Conservation (phyloP, 495 filamentous ascomycete genomes). For the Evansstolkia leycettana region DNA sequence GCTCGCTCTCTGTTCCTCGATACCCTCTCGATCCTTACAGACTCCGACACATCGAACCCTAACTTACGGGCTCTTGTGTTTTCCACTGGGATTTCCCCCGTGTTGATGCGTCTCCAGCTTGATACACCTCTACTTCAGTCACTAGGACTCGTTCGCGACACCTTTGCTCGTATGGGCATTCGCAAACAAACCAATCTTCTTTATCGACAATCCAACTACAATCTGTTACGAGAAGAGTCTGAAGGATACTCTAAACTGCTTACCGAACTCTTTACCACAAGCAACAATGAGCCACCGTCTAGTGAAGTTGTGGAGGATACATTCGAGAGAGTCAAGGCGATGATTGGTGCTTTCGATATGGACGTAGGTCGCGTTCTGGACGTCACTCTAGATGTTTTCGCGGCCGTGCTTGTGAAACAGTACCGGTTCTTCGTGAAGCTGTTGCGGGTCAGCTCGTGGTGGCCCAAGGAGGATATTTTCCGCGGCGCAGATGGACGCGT, state of each 20-base stretch:
- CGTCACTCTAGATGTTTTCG: slow-evolving; percentile 81
- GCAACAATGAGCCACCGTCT: slow-evolving; percentile 45
- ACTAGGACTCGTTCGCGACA: slow-evolving; percentile 68
- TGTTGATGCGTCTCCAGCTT: slow-evolving; percentile 69
- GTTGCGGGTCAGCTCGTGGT: slow-evolving; percentile 87
- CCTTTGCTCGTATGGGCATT: slow-evolving; percentile 70
- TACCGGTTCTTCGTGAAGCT: slow-evolving; percentile 89
- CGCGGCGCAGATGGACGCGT: slow-evolving; percentile 17
- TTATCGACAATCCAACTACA: slow-evolving; percentile 94
- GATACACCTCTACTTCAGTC: slow-evolving; percentile 62
- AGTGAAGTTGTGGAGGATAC: slow-evolving; percentile 56
- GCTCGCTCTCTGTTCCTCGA: slow-evolving; percentile 67
- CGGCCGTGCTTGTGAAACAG: slow-evolving; percentile 70
- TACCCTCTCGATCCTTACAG: slow-evolving; percentile 59
- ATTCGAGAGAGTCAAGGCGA: slow-evolving; percentile 71
- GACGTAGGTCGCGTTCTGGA: slow-evolving; percentile 92
- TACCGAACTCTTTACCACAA: slow-evolving; percentile 79
- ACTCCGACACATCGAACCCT: slow-evolving; percentile 43
- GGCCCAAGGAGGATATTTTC: slow-evolving; percentile 54
- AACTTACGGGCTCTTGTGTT: slow-evolving; percentile 43
- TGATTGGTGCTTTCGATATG: slow-evolving; percentile 86
- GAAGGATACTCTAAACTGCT: slow-evolving; percentile 88
- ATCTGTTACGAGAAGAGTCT: slow-evolving; percentile 86
- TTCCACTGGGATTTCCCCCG: slow-evolving; percentile 57
- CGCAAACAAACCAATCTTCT: slow-evolving; percentile 83